These are phyloP conservation scores for Corylus avellana DNA, from an alignment of 306 rosid species.

Conservation along the genomic window DNA sequence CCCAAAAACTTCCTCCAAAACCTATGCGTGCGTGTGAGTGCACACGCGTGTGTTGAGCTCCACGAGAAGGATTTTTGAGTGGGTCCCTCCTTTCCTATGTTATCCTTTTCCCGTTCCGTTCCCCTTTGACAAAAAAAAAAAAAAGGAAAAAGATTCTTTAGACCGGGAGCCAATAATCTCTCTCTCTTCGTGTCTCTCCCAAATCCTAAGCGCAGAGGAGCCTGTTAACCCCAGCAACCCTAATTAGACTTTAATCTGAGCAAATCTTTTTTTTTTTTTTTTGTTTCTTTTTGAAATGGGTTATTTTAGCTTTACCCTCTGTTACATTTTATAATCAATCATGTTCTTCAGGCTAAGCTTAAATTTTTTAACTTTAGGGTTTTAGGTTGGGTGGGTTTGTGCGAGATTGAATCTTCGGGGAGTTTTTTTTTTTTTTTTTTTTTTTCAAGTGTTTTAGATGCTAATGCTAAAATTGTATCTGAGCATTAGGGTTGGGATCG, in stretches of 20 bases:
- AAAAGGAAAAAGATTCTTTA: too few species aligned
- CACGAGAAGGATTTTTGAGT: too few species aligned
- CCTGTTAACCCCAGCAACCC: background rate
- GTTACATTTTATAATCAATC: background rate
- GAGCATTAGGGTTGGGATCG: background rate
- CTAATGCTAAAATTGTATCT: background rate
- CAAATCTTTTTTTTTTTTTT: background rate
- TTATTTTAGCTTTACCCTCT: background rate
- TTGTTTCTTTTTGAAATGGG: background rate
- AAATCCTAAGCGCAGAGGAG: background rate
- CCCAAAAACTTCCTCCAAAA: too few species aligned
- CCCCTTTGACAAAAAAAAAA: too few species aligned
- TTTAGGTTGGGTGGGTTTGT: background rate
- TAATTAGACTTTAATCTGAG: background rate
- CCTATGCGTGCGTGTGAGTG: too few species aligned
- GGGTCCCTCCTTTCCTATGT: too few species aligned
- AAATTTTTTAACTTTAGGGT: background rate
- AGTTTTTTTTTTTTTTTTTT: background rate
- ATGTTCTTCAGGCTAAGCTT: background rate
- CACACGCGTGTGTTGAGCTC: too few species aligned
- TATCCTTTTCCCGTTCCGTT: too few species aligned
- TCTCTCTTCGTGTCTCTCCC: background rate
- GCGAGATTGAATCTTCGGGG: background rate
- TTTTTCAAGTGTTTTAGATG: background rate
- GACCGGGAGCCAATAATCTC: background rate